A percentile compares a stretch with the other conserved stretches of the same genome.
These are phyloP conservation scores for Chrysoporthe austroafricana DNA, from an alignment of 2,329 filamentous ascomycete genomes.

Conservation along the genomic window DNA sequence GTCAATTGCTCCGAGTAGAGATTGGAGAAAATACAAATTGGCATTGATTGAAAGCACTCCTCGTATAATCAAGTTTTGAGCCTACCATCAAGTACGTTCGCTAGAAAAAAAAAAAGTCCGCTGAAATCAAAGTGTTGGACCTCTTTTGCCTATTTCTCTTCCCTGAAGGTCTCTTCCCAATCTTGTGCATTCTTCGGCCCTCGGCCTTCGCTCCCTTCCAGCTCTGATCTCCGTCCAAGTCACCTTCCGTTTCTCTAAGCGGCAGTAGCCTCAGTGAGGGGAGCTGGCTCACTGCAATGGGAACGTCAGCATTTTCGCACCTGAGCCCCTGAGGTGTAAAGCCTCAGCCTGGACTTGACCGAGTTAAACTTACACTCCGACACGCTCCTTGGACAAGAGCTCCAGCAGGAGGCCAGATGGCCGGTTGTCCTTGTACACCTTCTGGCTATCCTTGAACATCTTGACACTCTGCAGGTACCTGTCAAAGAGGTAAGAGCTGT, in stretches of 20 bases:
- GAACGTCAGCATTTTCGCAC: slow-evolving; percentile 1
- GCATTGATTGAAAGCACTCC: neutral
- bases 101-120: neutral
- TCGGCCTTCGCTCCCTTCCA: neutral
- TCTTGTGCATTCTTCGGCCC: neutral
- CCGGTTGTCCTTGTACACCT: slow-evolving; percentile 81
- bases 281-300: slow-evolving; percentile 54
- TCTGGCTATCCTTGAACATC: slow-evolving; percentile 84
- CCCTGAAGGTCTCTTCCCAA: neutral
- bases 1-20: neutral
- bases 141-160: too few relatives aligned
- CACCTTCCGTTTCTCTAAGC: slow-evolving; percentile 35
- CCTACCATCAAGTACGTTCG: neutral
- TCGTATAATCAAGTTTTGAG: neutral
- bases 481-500: slow-evolving; percentile 95
- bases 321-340: too few relatives aligned
- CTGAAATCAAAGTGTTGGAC: neutral
- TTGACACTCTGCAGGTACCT: slow-evolving; percentile 90
- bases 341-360: neutral
- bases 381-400: slow-evolving; percentile 89
- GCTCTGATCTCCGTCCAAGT: neutral
- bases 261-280: slow-evolving; percentile 50
- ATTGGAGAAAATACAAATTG: neutral
- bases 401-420: slow-evolving; percentile 89
- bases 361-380: slow-evolving; percentile 65